Evolutionary conservation across 2,329 filamentous ascomycete genomes (phyloP).

Genomic region (Colletotrichum paranaense): DNA sequence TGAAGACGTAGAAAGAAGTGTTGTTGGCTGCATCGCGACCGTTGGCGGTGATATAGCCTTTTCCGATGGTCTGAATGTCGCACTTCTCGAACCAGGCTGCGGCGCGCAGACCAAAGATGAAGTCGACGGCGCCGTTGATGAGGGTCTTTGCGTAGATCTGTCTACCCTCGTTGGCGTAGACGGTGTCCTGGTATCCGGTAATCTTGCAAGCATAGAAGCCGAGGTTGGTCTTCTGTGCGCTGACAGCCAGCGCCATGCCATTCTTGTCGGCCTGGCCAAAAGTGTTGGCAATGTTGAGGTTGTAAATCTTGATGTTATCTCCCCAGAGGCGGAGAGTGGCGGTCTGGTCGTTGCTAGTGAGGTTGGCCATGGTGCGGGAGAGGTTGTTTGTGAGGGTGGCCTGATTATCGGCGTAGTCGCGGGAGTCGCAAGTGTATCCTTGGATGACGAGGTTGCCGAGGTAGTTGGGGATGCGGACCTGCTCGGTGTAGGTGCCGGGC

Average conservation of each 20-base stretch:
- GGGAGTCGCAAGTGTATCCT: conserved; percentile 60
- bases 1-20: conserved; percentile 57
- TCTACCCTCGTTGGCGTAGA: conserved; percentile 60
- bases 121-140: conserved; percentile 68
- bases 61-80: conserved; percentile 58
- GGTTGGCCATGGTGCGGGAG: conserved; percentile 50
- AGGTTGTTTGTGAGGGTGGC: conserved; percentile 52
- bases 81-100: conserved; percentile 65
- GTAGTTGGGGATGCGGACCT: conserved; percentile 23
- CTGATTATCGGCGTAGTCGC: conserved; percentile 59
- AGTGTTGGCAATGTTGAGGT: conserved; percentile 52
- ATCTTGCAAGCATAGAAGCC: conserved; percentile 62
- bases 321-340: conserved; percentile 57
- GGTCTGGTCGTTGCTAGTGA: conserved; percentile 56
- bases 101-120: conserved; percentile 68
- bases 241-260: conserved; percentile 64
- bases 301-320: conserved; percentile 67
- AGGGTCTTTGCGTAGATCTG: conserved; percentile 65
- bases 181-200: conserved; percentile 67
- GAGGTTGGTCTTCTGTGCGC: conserved; percentile 55
- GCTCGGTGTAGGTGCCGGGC: conserved; percentile 63
- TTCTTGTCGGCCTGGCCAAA: conserved; percentile 60
- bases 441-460: conserved; percentile 59
- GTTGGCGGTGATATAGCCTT: conserved; percentile 59
- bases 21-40: conserved; percentile 54